These are phyloP conservation scores for Fusarium coicis DNA, from an alignment of 2,329 filamentous ascomycete genomes.

Conservation along the genomic window DNA sequence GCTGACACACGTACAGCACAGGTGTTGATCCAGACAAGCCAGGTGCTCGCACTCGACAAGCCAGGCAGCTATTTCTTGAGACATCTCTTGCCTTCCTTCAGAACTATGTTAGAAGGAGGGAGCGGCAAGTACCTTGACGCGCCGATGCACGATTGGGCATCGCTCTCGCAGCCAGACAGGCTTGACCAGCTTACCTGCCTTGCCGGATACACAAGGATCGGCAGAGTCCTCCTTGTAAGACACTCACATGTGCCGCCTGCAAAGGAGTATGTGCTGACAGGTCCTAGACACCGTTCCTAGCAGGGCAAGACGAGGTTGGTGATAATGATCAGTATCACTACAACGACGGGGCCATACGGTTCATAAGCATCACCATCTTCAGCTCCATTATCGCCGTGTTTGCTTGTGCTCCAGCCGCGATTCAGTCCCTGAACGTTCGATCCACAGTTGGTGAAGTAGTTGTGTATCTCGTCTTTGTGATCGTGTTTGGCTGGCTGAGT, in stretches of 20 bases:
- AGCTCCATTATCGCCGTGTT: slow-evolving; percentile 9
- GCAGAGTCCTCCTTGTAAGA: background rate
- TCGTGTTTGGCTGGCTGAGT: slow-evolving; percentile 15
- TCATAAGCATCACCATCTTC: background rate
- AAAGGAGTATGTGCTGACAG: background rate
- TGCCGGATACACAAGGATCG: background rate
- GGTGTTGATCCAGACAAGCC: background rate
- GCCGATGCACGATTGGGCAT: slow-evolving; percentile 11
- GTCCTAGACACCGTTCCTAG: background rate
- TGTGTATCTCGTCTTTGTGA: slow-evolving; percentile 26
- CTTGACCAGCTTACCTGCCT: slow-evolving; percentile 10
- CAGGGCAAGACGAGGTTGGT: background rate
- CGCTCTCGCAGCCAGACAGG: background rate
- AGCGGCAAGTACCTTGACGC: background rate
- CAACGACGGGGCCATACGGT: background rate
- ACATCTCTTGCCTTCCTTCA: background rate
- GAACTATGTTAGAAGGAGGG: background rate
- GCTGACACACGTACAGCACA: background rate
- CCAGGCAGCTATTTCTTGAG: slow-evolving; percentile 2
- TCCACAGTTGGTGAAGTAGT: slow-evolving; percentile 17
- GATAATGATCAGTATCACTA: background rate
- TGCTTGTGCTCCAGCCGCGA: slow-evolving; percentile 21
- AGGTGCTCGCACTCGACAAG: background rate
- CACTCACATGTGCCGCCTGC: background rate
- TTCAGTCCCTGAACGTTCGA: slow-evolving; percentile 22